phyloP scores from a whole-genome alignment of 148 eudicot species.

The Dianthus caryophyllus region DNA sequence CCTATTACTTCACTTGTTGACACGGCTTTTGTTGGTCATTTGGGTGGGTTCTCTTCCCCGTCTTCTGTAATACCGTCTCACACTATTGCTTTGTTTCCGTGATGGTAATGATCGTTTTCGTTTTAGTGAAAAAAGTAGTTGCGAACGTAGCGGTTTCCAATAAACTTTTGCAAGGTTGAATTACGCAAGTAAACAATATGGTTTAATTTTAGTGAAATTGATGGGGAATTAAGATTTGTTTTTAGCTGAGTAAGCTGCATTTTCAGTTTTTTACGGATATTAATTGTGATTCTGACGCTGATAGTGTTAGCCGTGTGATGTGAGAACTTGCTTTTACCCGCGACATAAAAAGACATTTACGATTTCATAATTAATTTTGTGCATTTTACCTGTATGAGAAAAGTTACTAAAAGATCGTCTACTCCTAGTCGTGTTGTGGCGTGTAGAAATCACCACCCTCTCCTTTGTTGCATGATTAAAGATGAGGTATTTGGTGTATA shows the following conservation, averaged over 20 bases:
- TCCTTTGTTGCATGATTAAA: not conserved
- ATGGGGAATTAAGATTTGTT: not conserved
- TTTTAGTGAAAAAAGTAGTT: too few species aligned
- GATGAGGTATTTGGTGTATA: not conserved
- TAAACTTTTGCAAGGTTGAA: too few species aligned
- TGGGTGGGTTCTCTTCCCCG: constrained; percentile 61
- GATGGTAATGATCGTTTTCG: too few species aligned
- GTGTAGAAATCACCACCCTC: not conserved
- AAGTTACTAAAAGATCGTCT: not conserved
- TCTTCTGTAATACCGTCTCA: too few species aligned
- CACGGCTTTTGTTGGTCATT: constrained; percentile 90
- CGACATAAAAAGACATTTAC: too few species aligned
- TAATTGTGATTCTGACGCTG: too few species aligned
- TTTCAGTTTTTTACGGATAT: too few species aligned
- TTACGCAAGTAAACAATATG: not conserved
- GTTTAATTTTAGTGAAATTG: not conserved
- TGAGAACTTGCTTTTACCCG: too few species aligned
- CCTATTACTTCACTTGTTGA: constrained; percentile 79
- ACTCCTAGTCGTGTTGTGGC: not conserved
- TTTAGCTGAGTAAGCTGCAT: not conserved
- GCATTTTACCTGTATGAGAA: not conserved
- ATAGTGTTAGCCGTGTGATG: too few species aligned
- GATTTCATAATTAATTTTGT: not conserved
- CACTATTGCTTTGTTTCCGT: too few species aligned
- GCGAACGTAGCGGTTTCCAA: too few species aligned